These are phyloP conservation scores for Fonsecaea nubica DNA, from an alignment of 2,329 filamentous ascomycete species.

Conservation along the genomic window DNA sequence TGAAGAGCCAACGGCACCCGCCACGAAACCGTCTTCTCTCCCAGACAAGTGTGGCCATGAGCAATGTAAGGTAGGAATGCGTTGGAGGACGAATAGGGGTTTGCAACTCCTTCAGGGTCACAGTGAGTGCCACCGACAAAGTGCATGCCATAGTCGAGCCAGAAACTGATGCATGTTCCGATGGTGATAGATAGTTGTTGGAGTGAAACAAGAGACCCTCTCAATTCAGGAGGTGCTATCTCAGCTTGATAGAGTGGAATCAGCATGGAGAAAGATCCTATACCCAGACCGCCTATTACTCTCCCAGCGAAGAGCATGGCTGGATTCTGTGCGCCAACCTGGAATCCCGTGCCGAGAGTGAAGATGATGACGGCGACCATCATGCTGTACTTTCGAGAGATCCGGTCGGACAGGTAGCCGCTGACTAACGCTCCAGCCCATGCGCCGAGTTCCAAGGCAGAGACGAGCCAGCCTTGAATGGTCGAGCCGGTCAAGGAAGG, in stretches of 20 bases:
- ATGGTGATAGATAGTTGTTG: constrained; percentile 54
- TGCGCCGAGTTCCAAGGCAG: constrained; percentile 40
- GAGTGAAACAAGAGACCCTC: constrained; percentile 49
- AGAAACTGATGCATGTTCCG: constrained; percentile 52
- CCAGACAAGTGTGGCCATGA: constrained; percentile 43
- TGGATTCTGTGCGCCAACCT: constrained; percentile 52
- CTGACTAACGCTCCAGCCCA: constrained; percentile 47
- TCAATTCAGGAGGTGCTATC: constrained; percentile 48
- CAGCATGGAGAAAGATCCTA: constrained; percentile 44
- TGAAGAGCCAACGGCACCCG: constrained; percentile 75
- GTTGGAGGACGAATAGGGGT: background rate
- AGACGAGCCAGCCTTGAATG: background rate
- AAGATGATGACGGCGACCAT: constrained; percentile 43
- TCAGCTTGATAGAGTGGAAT: constrained; percentile 34
- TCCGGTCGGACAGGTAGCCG: constrained; percentile 45
- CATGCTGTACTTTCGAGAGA: constrained; percentile 44
- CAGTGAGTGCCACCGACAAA: constrained; percentile 18
- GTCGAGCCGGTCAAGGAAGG: background rate
- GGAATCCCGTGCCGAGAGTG: constrained; percentile 46
- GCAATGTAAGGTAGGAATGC: background rate
- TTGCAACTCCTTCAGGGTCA: constrained; percentile 8
- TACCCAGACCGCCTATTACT: background rate
- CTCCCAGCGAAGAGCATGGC: background rate
- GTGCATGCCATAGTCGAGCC: constrained; percentile 49
- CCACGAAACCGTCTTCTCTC: constrained; percentile 56